phyloP scores from a whole-genome alignment of 129 eudicot species.

The Solidago caesia region DNA sequence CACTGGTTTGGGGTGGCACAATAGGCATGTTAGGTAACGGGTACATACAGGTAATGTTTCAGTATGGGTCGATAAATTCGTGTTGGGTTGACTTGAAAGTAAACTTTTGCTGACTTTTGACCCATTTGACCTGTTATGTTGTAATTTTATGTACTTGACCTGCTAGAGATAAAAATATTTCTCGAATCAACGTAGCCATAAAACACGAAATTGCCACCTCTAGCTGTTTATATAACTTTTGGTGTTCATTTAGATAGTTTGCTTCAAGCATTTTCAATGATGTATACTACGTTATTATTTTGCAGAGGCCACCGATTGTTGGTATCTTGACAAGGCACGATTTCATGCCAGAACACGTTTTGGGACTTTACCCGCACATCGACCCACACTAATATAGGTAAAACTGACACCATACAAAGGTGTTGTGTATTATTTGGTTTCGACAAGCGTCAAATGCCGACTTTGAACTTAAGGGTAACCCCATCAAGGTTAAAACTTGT shows the following conservation, averaged over 20 bases:
- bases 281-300: neutral
- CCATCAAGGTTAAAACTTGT: neutral
- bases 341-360: constrained; percentile 89
- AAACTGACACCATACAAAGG: constrained; percentile 12
- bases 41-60: too few relatives aligned
- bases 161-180: neutral
- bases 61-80: too few relatives aligned
- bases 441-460: neutral
- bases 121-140: neutral
- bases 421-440: constrained; percentile 21
- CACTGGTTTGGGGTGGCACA: too few relatives aligned
- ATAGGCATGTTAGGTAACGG: too few relatives aligned
- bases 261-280: neutral
- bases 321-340: constrained; percentile 95
- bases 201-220: neutral
- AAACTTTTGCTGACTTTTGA: neutral
- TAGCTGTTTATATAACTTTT: neutral
- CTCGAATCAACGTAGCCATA: neutral
- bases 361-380: constrained; percentile 87
- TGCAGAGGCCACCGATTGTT: constrained; percentile 87
- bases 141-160: neutral
- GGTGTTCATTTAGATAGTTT: neutral
- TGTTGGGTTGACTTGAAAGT: neutral
- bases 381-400: constrained; percentile 43
- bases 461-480: constrained; percentile 13